A percentile compares a stretch with the other conserved stretches of the same genome.
phyloP scores from a whole-genome alignment of 2,329 filamentous ascomycete species.

The Sporothrix pallida region DNA sequence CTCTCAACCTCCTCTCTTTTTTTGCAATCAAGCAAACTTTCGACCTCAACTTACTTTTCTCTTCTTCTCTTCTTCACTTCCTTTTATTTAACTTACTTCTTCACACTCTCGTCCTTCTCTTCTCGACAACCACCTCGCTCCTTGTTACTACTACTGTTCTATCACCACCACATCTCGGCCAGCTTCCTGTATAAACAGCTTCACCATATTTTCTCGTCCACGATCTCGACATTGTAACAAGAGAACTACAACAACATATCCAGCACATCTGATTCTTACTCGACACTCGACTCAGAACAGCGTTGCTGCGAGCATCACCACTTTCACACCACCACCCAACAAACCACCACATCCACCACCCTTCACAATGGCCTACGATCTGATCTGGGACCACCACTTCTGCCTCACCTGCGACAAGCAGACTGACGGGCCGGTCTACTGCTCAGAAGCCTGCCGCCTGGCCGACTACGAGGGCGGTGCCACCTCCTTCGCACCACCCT shows the following conservation, averaged over 20 bases:
- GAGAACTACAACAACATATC: background rate
- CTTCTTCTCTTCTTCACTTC: conserved; percentile 8
- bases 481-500: conserved; percentile 59
- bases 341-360: background rate
- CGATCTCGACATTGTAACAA: conserved; percentile 22
- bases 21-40: conserved; percentile 8
- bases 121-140: background rate
- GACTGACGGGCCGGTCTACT: conserved; percentile 81
- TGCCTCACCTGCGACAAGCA: conserved; percentile 94
- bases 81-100: background rate
- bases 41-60: conserved; percentile 7
- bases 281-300: conserved; percentile 17
- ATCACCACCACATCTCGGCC: conserved; percentile 9
- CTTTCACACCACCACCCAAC: background rate
- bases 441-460: conserved; percentile 88
- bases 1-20: conserved; percentile 21
- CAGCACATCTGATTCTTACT: background rate
- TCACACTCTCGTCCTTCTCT: conserved; percentile 19
- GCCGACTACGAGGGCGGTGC: conserved; percentile 83
- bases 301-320: background rate
- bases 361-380: conserved; percentile 57
- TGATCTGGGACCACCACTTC: conserved; percentile 83
- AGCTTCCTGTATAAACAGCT: conserved; percentile 1
- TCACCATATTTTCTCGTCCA: background rate
- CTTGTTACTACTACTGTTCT: conserved; percentile 12